Evolutionary conservation across 805 yeast genomes (phyloP), one percentile per base, ranked within the genome.

Genomic region (Yarrowia hollandica): DNA sequence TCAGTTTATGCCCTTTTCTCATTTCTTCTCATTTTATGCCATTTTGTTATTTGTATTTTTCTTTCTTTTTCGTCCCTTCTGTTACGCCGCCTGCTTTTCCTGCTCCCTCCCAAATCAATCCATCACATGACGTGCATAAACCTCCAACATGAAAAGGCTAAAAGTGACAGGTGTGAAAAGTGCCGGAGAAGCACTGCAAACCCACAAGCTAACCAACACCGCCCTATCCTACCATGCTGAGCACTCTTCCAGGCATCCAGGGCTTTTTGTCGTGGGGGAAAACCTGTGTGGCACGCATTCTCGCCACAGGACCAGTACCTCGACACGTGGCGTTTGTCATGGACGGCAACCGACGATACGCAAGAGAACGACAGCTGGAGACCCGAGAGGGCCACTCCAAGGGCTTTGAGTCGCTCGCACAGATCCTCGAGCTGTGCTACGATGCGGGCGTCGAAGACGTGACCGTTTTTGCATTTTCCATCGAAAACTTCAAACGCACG

Each of bases 341-440:
- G 98, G 99, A 94, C 72, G 99, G 99, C 8, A 94, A 94, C 73
- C 79, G 99, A 64, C 79, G 98, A 58, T 94, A 76, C 72, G 98
- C 98, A 1, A 81, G 81, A 61, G 76, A 77, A 59, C 77, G 79
- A 57, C 79, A 83, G 54, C 77, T 91, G 34, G 89, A 87, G 64
- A 72, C 86, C 30, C 84, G 84, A 62, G 96, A 88, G 64, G 98
- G 98, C n/a, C 99, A 94, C 69, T 83, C 80, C 65, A 84, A 88
- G 5, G 97, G 97, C 1, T 90, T 86, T 68, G 86, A 85, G 60
- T 79, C 88, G 54, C 81, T 90, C 84, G 81, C 90, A 18, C 63
- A 78, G 61, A 74, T 87, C 3, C 71, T 90, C 37, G 91, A 88
- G 68, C 77, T 86, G 18, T 85, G 96, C 67, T 87, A 86, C 67